Evolutionary conservation across 306 rosid genomes (phyloP).

Genomic region (Prunus davidiana): DNA sequence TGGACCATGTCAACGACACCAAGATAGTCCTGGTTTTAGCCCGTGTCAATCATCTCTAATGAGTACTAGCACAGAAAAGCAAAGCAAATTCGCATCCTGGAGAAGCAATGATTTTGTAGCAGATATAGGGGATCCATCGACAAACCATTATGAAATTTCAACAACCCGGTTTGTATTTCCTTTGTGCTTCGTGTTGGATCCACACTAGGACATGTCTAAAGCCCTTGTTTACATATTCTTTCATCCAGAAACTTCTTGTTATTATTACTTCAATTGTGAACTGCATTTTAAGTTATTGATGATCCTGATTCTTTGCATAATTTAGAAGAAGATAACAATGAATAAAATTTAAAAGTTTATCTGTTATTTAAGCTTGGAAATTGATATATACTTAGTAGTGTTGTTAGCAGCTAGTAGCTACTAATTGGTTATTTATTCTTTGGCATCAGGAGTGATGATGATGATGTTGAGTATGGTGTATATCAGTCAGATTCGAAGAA

Average conservation of each 20-base stretch:
- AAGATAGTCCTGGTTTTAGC: constrained; percentile 45
- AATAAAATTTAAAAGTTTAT: not conserved
- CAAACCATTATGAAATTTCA: constrained; percentile 36
- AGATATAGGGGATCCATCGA: constrained; percentile 24
- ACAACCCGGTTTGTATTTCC: constrained; percentile 43
- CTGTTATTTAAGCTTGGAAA: not conserved
- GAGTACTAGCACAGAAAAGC: constrained; percentile 39
- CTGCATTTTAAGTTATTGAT: constrained; percentile 1
- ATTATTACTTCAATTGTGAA: not conserved
- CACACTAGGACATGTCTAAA: constrained; percentile 1
- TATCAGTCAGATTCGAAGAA: constrained; percentile 55
- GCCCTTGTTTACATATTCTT: constrained; percentile 19
- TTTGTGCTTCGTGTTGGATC: constrained; percentile 16
- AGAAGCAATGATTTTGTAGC: constrained; percentile 47
- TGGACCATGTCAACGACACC: constrained; percentile 48
- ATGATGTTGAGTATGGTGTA: constrained; percentile 46
- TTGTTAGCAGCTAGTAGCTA: constrained; percentile 11
- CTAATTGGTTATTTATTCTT: constrained; percentile 28
- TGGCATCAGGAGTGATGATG: constrained; percentile 68
- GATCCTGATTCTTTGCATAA: not conserved
- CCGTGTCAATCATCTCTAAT: constrained; percentile 43
- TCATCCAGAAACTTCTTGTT: constrained; percentile 11
- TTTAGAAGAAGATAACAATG: not conserved
- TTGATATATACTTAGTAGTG: too few relatives aligned
- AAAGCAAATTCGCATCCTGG: constrained; percentile 33